Evolutionary conservation across 305 asterid genomes (phyloP).

Genomic region (Solanum hybrid): DNA sequence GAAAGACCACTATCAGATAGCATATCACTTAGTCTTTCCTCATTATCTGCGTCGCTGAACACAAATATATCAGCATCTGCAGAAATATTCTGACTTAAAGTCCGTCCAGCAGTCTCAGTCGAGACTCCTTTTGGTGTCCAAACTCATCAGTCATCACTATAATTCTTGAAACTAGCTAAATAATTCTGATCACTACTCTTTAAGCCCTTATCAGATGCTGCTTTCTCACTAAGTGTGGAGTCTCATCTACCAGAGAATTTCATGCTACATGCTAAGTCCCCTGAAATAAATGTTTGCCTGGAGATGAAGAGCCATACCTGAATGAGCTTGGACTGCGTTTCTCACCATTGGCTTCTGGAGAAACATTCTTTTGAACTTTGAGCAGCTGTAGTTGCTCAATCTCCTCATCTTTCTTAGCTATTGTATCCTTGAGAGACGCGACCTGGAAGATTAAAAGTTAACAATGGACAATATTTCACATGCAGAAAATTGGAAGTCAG

Average conservation of each 20-base stretch:
- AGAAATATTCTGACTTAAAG: neutral
- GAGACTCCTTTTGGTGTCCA: neutral
- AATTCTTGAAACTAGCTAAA: constrained; percentile 5
- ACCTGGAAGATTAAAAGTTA: constrained; percentile 28
- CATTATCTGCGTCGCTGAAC: constrained; percentile 12
- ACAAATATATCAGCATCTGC: constrained; percentile 9
- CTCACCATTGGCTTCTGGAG: constrained; percentile 20
- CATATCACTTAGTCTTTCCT: constrained; percentile 9
- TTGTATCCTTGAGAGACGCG: constrained; percentile 53
- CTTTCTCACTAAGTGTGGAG: constrained; percentile 5
- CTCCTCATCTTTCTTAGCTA: constrained; percentile 68
- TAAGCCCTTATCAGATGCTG: constrained; percentile 19
- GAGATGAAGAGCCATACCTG: constrained; percentile 40
- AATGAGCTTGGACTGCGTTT: constrained; percentile 25
- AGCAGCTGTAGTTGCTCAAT: constrained; percentile 47
- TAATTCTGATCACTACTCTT: constrained; percentile 24
- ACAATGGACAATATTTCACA: neutral
- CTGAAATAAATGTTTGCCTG: neutral
- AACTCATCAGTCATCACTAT: neutral
- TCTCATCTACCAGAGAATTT: constrained; percentile 12
- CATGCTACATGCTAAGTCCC: constrained; percentile 14
- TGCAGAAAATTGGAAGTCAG: neutral
- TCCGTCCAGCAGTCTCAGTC: neutral
- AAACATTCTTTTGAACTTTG: constrained; percentile 36
- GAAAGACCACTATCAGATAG: constrained; percentile 23